These are phyloP conservation scores for Elaphomyces granulatus DNA, from an alignment of 495 filamentous ascomycete species.

Conservation along the genomic window DNA sequence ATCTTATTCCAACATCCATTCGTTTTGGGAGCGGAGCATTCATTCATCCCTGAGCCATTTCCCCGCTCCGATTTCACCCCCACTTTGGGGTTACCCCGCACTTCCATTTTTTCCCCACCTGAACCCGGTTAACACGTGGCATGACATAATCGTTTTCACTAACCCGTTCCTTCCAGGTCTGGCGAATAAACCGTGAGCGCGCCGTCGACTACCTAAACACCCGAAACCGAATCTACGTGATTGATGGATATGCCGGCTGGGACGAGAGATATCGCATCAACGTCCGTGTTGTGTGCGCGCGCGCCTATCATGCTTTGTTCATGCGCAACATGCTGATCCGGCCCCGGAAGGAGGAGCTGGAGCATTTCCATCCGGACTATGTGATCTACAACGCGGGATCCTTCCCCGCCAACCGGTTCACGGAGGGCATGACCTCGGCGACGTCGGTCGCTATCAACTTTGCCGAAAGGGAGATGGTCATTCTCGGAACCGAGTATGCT, in stretches of 20 bases:
- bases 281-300: conserved; percentile 94
- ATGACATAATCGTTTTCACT: conserved; percentile 25
- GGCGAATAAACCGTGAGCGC: conserved; percentile 98
- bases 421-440: conserved; percentile 92
- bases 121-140: conserved; percentile 11
- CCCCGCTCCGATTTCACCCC: too few relatives aligned
- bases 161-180: conserved; percentile 50
- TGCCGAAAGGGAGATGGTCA: conserved; percentile 90
- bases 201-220: conserved; percentile 99
- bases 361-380: conserved; percentile 97
- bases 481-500: conserved; percentile 96
- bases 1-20: too few relatives aligned
- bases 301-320: conserved; percentile 98
- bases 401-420: conserved; percentile 97
- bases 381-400: conserved; percentile 98
- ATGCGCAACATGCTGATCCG: conserved; percentile 99
- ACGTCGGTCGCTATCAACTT: conserved; percentile 83
- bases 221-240: conserved; percentile 93
- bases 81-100: conserved; percentile 1
- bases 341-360: conserved; percentile 73
- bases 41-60: too few relatives aligned
- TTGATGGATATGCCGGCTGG: conserved; percentile 97
- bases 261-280: conserved; percentile 96
- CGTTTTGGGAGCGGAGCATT: too few relatives aligned
- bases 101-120: conserved; percentile 3